Evolutionary conservation across 768 basidiomycete species (phyloP).

Genomic region (Tulasnella sp.): DNA sequence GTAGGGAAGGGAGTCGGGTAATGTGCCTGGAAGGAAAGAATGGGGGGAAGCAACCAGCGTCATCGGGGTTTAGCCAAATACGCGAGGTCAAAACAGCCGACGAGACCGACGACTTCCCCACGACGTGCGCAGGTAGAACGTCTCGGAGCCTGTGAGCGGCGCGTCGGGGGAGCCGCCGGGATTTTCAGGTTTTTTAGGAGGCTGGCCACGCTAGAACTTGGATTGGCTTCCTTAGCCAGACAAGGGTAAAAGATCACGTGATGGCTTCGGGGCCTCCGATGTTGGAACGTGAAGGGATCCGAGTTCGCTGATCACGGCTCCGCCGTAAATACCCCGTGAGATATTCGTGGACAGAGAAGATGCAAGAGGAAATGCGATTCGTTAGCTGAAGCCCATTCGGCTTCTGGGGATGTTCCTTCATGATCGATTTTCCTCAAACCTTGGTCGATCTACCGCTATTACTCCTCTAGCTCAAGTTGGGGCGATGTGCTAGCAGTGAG

Average conservation of each 20-base stretch:
- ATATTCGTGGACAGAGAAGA: neutral
- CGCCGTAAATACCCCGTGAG: neutral
- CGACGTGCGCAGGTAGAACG: neutral
- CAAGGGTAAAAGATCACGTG: neutral
- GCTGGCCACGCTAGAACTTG: neutral
- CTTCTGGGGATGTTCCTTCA: too few species aligned
- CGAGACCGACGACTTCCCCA: neutral
- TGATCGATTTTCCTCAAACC: too few species aligned
- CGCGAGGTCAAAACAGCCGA: neutral
- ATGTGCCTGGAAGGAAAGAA: neutral
- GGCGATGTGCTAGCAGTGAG: too few species aligned
- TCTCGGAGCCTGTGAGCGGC: neutral
- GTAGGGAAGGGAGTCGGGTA: neutral
- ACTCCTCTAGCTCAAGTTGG: too few species aligned
- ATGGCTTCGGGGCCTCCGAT: neutral
- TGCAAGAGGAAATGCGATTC: neutral
- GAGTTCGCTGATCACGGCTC: neutral
- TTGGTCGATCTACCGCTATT: too few species aligned
- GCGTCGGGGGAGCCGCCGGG: neutral
- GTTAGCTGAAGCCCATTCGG: too few species aligned
- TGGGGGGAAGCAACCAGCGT: neutral
- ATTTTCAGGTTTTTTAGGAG: neutral
- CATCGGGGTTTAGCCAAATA: neutral
- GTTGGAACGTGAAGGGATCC: neutral
- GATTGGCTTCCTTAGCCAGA: neutral